phyloP scores from a whole-genome alignment of 805 yeast genomes.

The Kuraishia cidri region DNA sequence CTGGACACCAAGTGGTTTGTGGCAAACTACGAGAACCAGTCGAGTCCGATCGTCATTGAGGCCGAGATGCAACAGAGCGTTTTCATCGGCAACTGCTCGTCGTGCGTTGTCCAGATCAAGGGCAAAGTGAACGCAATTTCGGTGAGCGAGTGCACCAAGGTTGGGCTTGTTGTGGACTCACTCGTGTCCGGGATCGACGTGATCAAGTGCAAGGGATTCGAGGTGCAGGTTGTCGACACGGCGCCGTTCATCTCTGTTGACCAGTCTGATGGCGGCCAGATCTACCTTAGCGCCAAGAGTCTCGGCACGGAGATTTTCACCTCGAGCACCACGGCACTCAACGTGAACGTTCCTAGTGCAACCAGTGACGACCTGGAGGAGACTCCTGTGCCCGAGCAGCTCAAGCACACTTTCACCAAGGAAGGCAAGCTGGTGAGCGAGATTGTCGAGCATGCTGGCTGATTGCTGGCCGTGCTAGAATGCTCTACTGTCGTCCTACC shows the following conservation, averaged over 20 bases:
- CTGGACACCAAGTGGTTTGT: constrained; percentile 85
- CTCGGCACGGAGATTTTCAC: constrained; percentile 73
- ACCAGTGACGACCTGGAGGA: constrained; percentile 72
- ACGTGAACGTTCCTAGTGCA: constrained; percentile 72
- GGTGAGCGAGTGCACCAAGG: constrained; percentile 58
- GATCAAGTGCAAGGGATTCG: constrained; percentile 74
- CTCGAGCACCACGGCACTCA: constrained; percentile 77
- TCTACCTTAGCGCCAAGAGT: constrained; percentile 70
- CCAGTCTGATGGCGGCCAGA: constrained; percentile 77
- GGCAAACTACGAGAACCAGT: constrained; percentile 61
- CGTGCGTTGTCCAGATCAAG: constrained; percentile 68
- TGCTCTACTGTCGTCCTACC: too few relatives aligned
- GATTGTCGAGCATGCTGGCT: constrained; percentile 81
- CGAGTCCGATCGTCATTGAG: constrained; percentile 59
- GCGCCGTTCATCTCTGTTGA: constrained; percentile 84
- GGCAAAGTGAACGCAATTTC: constrained; percentile 92
- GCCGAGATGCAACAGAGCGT: constrained; percentile 84
- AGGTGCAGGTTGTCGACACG: constrained; percentile 74
- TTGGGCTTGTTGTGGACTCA: constrained; percentile 76
- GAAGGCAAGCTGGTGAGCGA: constrained; percentile 55
- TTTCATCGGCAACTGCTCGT: constrained; percentile 74
- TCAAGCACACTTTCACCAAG: constrained; percentile 56
- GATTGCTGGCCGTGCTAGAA: too few relatives aligned
- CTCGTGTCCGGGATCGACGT: constrained; percentile 84
- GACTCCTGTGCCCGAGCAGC: constrained; percentile 85